Conservation (phyloP, 176 grass and related monocot species). For the Oryza officinalis region DNA sequence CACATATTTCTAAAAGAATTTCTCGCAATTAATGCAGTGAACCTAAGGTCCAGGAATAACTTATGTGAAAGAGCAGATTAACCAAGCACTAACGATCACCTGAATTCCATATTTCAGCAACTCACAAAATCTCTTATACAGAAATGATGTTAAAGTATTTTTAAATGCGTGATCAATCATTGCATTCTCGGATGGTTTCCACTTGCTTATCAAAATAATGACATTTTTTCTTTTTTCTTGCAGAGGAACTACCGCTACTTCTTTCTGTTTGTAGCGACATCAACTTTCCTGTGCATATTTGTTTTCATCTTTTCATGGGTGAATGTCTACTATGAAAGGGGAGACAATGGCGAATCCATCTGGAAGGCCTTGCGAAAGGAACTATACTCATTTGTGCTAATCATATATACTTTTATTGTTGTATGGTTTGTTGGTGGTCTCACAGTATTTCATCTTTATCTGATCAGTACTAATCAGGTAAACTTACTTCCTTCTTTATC, state of each 20-base stretch:
- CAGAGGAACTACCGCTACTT: constrained; percentile 79
- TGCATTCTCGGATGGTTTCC: neutral
- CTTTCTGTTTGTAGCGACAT: constrained; percentile 64
- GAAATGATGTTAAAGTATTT: too few relatives aligned
- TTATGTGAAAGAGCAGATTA: neutral
- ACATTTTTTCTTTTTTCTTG: constrained; percentile 17
- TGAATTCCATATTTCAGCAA: neutral
- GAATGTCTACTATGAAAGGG: constrained; percentile 45
- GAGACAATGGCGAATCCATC: constrained; percentile 25
- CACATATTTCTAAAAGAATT: neutral
- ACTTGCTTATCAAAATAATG: constrained; percentile 15
- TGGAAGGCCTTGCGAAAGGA: constrained; percentile 50
- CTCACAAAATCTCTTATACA: constrained; percentile 6
- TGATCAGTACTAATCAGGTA: constrained; percentile 75
- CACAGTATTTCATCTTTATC: constrained; percentile 67
- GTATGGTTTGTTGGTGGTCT: constrained; percentile 78
- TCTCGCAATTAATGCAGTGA: neutral
- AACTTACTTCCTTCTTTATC: constrained; percentile 5
- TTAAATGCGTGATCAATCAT: neutral
- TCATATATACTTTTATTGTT: constrained; percentile 64
- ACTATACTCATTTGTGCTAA: constrained; percentile 55
- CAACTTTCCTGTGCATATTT: constrained; percentile 61
- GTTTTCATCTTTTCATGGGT: constrained; percentile 61
- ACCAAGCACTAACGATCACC: neutral
- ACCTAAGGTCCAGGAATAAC: neutral